phyloP scores from a whole-genome alignment of 2,329 filamentous ascomycete genomes.

The Exserohilum rostratum region DNA sequence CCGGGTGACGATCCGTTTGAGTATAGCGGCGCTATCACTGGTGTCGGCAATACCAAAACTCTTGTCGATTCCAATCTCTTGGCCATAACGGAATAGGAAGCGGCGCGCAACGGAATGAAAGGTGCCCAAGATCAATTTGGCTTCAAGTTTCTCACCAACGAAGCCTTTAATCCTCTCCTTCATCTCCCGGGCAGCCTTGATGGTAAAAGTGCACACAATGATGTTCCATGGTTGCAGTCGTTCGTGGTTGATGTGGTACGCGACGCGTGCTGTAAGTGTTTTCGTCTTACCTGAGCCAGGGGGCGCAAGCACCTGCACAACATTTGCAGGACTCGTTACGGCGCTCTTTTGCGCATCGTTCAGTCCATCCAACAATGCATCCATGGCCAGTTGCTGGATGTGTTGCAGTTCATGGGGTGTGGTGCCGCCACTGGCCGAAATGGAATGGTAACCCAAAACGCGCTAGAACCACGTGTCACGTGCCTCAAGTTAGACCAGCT shows the following conservation, averaged over 20 bases:
- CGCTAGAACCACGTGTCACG: slow-evolving; percentile 13
- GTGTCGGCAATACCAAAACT: slow-evolving; percentile 93
- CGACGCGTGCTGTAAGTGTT: slow-evolving; percentile 89
- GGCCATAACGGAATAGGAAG: slow-evolving; percentile 83
- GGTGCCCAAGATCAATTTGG: slow-evolving; percentile 82
- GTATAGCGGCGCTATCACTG: slow-evolving; percentile 76
- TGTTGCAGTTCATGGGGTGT: slow-evolving; percentile 10
- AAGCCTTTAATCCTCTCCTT: slow-evolving; percentile 80
- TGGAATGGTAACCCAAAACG: slow-evolving; percentile 2
- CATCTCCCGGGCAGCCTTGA: slow-evolving; percentile 95
- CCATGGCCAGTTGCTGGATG: slow-evolving; percentile 49
- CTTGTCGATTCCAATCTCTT: slow-evolving; percentile 78
- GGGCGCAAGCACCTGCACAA: slow-evolving; percentile 67
- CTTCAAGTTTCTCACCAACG: slow-evolving; percentile 78
- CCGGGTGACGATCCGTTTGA: slow-evolving; percentile 83
- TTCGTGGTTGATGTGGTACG: slow-evolving; percentile 78
- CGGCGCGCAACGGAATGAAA: slow-evolving; percentile 92
- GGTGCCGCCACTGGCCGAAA: neutral
- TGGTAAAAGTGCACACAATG: slow-evolving; percentile 95
- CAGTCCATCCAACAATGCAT: slow-evolving; percentile 64
- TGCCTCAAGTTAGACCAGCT: neutral
- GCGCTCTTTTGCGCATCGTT: slow-evolving; percentile 69
- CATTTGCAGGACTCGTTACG: slow-evolving; percentile 65
- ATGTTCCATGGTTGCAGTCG: slow-evolving; percentile 82
- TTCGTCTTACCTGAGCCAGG: slow-evolving; percentile 88